Evolutionary conservation across 2,329 filamentous ascomycete species (phyloP), one percentile per base, ranked within the genome.

Genomic region (Penicillium sp.): DNA sequence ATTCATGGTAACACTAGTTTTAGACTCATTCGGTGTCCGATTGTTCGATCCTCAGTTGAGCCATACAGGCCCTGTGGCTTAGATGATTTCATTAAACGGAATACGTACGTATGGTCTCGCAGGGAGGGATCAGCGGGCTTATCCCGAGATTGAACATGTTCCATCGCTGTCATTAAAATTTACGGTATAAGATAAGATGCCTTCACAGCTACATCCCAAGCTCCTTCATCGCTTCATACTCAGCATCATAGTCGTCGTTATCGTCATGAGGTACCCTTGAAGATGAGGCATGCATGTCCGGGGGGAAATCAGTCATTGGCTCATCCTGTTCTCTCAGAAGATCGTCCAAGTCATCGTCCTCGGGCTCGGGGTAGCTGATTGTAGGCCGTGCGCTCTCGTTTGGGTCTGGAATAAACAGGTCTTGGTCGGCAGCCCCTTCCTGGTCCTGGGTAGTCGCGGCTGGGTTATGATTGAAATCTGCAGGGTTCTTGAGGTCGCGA

Each of bases 211-310:
- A 67, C 50, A 70, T 56, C 8, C 65, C 69, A 23, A 71, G 47
- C 29, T 68, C 69, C 49, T 70, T 84, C 85, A 91, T 87, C 0
- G 83, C 86, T 59, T 86, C 87, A 73, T 89, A 85, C 15, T 89
- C 86, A 54, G 87, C 86, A 1, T 80, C 82, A 69, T 84, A 86
- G 37, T 80, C 71, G 5, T 71, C 64, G 27, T 35, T 15, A 38
- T 15, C 23, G 21, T 45, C 35, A 42, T 54, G 25, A 23, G 46
- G 45, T 38, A 43, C 21, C 21, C 33, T 33, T 13, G 52, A 50
- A 15, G 29, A 29, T 25, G 61, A 37, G 19, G 52, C 52, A 21
- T 55, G 48, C 35, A 42, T 25, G 5, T 41, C 50, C 6, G 56
- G 17, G 19, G 19, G 23, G 7, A 21, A 37, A 38, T 53, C 45